Evolutionary conservation across 805 yeast species (phyloP).

Genomic region (Schwanniomyces vanrijiae): DNA sequence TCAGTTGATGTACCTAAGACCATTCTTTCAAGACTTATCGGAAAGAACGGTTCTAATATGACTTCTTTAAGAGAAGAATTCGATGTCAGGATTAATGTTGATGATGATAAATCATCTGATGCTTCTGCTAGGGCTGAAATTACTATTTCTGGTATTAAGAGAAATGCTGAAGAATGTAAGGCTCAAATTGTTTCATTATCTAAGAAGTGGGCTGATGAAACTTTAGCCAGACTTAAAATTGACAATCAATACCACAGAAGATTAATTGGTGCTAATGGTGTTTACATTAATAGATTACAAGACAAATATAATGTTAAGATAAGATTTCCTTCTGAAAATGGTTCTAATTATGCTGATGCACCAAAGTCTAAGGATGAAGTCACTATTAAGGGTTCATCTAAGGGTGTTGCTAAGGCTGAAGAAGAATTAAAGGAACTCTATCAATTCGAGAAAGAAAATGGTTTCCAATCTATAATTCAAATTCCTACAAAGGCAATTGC

Average conservation of each 20-base stretch:
- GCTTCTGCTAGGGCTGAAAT: conserved; percentile 46
- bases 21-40: conserved; percentile 79
- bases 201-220: conserved; percentile 82
- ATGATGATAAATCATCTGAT: conserved; percentile 46
- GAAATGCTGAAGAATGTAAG: conserved; percentile 73
- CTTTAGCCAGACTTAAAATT: conserved; percentile 59
- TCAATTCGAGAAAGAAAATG: conserved; percentile 85
- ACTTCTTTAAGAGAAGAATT: conserved; percentile 67
- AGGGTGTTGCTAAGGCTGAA: conserved; percentile 79
- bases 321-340: conserved; percentile 60
- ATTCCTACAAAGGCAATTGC: conserved; percentile 79
- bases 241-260: conserved; percentile 79
- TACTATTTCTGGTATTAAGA: conserved; percentile 71
- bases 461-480: conserved; percentile 58
- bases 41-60: conserved; percentile 81
- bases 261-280: conserved; percentile 81
- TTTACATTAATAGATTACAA: conserved; percentile 78
- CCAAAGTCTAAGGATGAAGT: conserved; percentile 60
- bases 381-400: conserved; percentile 82
- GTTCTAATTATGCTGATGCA: conserved; percentile 26
- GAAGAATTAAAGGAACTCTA: conserved; percentile 82
- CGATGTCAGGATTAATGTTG: conserved; percentile 75
- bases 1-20: conserved; percentile 59
- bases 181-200: conserved; percentile 56
- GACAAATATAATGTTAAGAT: conserved; percentile 83